These are phyloP conservation scores for Mycena filopes DNA, from an alignment of 768 basidiomycete species.

Conservation along the genomic window DNA sequence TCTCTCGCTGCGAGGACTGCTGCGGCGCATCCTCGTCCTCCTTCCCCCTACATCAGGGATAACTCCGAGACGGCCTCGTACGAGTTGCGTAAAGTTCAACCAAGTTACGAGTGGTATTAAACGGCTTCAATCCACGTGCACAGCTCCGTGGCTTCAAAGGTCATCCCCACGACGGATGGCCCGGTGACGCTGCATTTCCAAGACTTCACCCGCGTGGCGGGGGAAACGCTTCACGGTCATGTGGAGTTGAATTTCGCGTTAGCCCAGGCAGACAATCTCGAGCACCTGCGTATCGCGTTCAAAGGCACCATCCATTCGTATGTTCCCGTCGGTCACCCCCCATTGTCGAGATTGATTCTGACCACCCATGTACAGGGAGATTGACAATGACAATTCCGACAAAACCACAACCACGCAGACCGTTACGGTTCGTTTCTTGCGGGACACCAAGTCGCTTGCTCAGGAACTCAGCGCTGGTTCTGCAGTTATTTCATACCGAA, in stretches of 20 bases:
- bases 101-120: too few species aligned
- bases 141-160: background rate
- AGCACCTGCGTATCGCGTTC: slow-evolving; percentile 22
- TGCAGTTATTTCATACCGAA: slow-evolving; percentile 18
- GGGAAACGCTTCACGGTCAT: slow-evolving; percentile 17
- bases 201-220: slow-evolving; percentile 25
- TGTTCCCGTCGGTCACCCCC: background rate
- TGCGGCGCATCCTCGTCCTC: too few species aligned
- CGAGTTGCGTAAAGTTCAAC: too few species aligned
- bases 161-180: slow-evolving; percentile 7
- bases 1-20: too few species aligned
- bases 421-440: background rate
- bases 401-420: slow-evolving; percentile 1
- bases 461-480: background rate
- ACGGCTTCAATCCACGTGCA: too few species aligned
- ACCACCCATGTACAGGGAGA: background rate
- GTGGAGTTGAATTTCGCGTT: slow-evolving; percentile 26
- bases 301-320: slow-evolving; percentile 21
- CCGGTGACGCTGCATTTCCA: slow-evolving; percentile 21
- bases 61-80: too few species aligned
- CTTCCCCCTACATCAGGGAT: too few species aligned
- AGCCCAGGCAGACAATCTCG: slow-evolving; percentile 26
- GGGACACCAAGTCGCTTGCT: too few species aligned
- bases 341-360: background rate
- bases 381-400: background rate